Conservation (phyloP, 352 stramenopile genomes). For the Phytophthora melonis region DNA sequence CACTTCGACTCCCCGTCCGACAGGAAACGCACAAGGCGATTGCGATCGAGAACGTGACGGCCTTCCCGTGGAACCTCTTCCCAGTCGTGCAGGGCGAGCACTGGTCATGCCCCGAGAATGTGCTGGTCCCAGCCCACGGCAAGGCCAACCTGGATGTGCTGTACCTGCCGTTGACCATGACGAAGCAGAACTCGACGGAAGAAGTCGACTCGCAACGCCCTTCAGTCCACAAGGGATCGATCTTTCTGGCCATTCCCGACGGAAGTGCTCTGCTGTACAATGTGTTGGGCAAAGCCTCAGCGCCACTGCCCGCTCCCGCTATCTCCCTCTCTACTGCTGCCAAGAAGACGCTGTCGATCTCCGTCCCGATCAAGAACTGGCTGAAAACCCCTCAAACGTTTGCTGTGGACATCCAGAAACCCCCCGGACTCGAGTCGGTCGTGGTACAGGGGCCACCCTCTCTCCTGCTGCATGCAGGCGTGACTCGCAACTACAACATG, state of each 20-base stretch:
- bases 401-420: conserved; percentile 70
- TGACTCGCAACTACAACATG: conserved; percentile 82
- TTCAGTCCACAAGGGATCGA: conserved; percentile 72
- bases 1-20: conserved; percentile 88
- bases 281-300: conserved; percentile 74
- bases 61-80: conserved; percentile 86
- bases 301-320: conserved; percentile 52
- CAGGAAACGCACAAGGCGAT: conserved; percentile 68
- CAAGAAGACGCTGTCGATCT: conserved; percentile 81
- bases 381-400: conserved; percentile 84
- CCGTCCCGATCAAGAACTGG: conserved; percentile 90
- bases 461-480: conserved; percentile 66
- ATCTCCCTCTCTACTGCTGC: conserved; percentile 69
- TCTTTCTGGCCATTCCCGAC: conserved; percentile 93
- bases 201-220: conserved; percentile 41
- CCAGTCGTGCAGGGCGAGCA: conserved; percentile 90
- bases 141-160: conserved; percentile 69
- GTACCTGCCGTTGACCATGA: conserved; percentile 92
- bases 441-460: conserved; percentile 74
- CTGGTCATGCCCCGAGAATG: conserved; percentile 86
- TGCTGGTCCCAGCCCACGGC: conserved; percentile 81
- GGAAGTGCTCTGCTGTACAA: conserved; percentile 91
- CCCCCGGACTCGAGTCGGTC: conserved; percentile 47
- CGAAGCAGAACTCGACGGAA: conserved; percentile 40
- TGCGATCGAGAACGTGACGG: conserved; percentile 84